phyloP scores from a whole-genome alignment of 148 eudicot species.

The Rhododendron henanense region DNA sequence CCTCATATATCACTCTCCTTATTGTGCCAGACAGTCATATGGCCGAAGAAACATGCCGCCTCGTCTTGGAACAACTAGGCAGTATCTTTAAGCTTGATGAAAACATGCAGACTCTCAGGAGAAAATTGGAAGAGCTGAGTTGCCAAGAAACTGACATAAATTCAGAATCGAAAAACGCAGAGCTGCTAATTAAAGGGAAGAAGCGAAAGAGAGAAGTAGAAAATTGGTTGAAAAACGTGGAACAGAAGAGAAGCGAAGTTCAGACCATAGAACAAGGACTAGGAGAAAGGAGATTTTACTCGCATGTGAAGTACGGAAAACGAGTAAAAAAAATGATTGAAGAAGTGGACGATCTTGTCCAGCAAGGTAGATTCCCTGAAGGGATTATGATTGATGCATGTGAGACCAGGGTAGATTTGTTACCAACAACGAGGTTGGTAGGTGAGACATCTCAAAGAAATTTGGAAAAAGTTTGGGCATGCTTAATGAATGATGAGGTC shows the following conservation, averaged over 20 bases:
- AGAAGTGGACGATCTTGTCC: slow-evolving; percentile 4
- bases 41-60: not conserved
- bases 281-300: not conserved
- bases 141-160: not conserved
- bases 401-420: not conserved
- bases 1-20: not conserved
- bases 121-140: not conserved
- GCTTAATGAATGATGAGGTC: not conserved
- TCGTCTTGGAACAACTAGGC: slow-evolving; percentile 2
- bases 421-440: not conserved
- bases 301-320: not conserved
- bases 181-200: not conserved
- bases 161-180: not conserved
- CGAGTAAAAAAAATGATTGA: not conserved
- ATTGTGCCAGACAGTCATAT: not conserved
- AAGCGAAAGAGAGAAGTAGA: slow-evolving; percentile 9
- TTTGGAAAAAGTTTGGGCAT: slow-evolving; percentile 4
- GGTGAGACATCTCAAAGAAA: slow-evolving; percentile 4
- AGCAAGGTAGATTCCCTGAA: slow-evolving; percentile 8
- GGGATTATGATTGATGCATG: not conserved
- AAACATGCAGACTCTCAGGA: slow-evolving; percentile 5
- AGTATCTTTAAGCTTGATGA: not conserved
- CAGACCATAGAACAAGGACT: slow-evolving; percentile 1
- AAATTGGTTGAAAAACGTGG: slow-evolving; percentile 7
- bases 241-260: not conserved